These are phyloP conservation scores for Pythium aphanidermatum DNA, from an alignment of 352 stramenopile species.

Conservation along the genomic window DNA sequence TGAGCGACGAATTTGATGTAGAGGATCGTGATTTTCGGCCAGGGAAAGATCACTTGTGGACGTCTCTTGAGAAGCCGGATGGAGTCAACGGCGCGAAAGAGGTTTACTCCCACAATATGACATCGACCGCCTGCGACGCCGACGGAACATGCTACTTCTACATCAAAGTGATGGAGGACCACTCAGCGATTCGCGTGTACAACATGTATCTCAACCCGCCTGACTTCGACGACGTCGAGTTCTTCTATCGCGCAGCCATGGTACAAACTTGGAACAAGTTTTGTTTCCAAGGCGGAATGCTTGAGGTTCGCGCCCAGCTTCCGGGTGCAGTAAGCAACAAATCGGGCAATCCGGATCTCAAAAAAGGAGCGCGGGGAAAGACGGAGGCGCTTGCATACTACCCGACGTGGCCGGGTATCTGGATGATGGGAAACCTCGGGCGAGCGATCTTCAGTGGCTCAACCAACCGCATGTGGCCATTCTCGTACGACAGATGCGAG, in stretches of 20 bases:
- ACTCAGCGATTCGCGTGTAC: too few species aligned
- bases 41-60: constrained; percentile 91
- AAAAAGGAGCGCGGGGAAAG: too few species aligned
- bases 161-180: background rate
- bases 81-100: background rate
- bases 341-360: background rate
- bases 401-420: constrained; percentile 86
- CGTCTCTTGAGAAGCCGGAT: constrained; percentile 91
- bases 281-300: constrained; percentile 90
- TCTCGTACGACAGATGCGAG: constrained; percentile 89
- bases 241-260: constrained; percentile 76
- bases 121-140: background rate
- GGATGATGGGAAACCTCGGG: constrained; percentile 90
- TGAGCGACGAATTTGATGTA: constrained; percentile 93
- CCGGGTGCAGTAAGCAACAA: constrained; percentile 35
- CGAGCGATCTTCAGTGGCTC: constrained; percentile 84
- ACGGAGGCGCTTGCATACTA: too few species aligned
- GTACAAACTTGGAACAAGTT: constrained; percentile 93
- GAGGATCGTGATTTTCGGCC: constrained; percentile 82
- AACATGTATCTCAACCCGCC: too few species aligned
- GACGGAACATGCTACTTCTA: background rate
- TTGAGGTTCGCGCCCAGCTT: constrained; percentile 84
- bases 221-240: too few species aligned
- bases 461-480: constrained; percentile 89
- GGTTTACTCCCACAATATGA: constrained; percentile 1